A percentile compares a stretch with the other conserved stretches of the same genome.
Conservation (phyloP, 108 stramenopile species). For the Fistulifera pelliculosa region DNA sequence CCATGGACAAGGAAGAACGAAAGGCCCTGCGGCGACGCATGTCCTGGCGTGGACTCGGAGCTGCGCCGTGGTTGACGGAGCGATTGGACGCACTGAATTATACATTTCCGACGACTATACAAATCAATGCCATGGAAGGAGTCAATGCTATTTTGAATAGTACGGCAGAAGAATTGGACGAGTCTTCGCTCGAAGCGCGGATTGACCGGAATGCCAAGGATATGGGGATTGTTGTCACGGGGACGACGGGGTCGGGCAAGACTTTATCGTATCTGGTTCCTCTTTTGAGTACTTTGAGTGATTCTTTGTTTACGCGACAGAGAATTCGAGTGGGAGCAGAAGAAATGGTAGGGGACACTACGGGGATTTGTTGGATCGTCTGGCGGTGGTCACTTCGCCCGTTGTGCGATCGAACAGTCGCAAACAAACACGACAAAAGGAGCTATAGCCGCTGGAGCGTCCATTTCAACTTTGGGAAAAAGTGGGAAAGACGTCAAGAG, state of each 20-base stretch:
- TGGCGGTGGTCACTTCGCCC: slow-evolving; percentile 62
- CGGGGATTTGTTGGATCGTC: slow-evolving; percentile 61
- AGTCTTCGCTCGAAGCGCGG: slow-evolving; percentile 51
- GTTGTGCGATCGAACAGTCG: slow-evolving; percentile 40
- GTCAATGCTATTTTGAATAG: slow-evolving; percentile 56
- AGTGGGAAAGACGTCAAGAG: slow-evolving; percentile 62
- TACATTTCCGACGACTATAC: slow-evolving; percentile 77
- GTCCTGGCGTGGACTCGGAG: slow-evolving; percentile 72
- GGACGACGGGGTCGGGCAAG: slow-evolving; percentile 58
- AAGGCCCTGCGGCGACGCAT: slow-evolving; percentile 28
- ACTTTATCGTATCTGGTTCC: slow-evolving; percentile 75
- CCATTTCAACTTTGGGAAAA: slow-evolving; percentile 52
- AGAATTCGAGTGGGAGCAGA: slow-evolving; percentile 66
- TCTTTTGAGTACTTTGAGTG: slow-evolving; percentile 58
- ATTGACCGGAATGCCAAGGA: slow-evolving; percentile 21
- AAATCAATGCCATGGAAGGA: slow-evolving; percentile 78
- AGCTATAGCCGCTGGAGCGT: slow-evolving; percentile 43
- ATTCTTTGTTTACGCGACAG: slow-evolving; percentile 65
- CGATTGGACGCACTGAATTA: slow-evolving; percentile 62
- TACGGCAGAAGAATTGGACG: slow-evolving; percentile 22
- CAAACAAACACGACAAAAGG: slow-evolving; percentile 27
- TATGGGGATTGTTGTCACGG: slow-evolving; percentile 67
- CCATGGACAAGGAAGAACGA: slow-evolving; percentile 23
- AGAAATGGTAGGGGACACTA: slow-evolving; percentile 64
- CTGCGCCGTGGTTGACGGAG: slow-evolving; percentile 74